Evolutionary conservation across 2,329 filamentous ascomycete genomes (phyloP), one percentile per base, ranked within the genome.

Genomic region (Fusarium drepaniforme): DNA sequence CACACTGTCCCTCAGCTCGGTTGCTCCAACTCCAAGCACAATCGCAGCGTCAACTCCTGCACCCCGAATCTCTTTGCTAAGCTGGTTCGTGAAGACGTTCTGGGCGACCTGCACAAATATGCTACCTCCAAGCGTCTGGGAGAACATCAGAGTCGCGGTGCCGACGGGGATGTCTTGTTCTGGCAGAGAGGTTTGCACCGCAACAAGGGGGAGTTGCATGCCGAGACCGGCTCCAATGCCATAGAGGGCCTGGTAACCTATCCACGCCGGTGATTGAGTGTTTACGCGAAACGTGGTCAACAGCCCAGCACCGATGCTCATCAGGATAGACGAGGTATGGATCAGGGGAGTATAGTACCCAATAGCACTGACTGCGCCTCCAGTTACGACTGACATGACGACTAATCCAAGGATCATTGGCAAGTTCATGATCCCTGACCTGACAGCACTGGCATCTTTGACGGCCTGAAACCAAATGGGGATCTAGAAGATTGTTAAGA

Each of bases 391-490:
- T 11, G 61, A 64, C 15, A 56, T 28, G 46, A 56, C 40, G 15
- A 64, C 33, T 28, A 64, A 28, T n/a, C 30, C 33, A n/a, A 64
- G 33, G 38, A 64, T 53, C 61, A 64, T 53, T 23, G 61, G 61
- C 33, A 64, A 35, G 25, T 35, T 40, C 61, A 53, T 53, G 18
- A 64, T 44, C 8, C 64, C 64, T n/a, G 64, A 66, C 42, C 46
- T 53, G n/a, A 59, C 64, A 3, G 64, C 64, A 9, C 28, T 40
- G 13, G 30, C 56, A 21, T 37, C 44, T 23, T 60, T 61, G 21
- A 66, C 38, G 16, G 44, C 56, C 28, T 66, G 64, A 30, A 66
- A 66, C 64, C 64, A 66, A 9, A 61, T 66, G 23, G 64, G 64
- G 18, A 66, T 57, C 28, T 66, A 23, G 33, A 40, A 51, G 6